Evolutionary conservation across 768 basidiomycete genomes (phyloP), one percentile per base, ranked within the genome.

Genomic region (Pisolithus tinctorius): DNA sequence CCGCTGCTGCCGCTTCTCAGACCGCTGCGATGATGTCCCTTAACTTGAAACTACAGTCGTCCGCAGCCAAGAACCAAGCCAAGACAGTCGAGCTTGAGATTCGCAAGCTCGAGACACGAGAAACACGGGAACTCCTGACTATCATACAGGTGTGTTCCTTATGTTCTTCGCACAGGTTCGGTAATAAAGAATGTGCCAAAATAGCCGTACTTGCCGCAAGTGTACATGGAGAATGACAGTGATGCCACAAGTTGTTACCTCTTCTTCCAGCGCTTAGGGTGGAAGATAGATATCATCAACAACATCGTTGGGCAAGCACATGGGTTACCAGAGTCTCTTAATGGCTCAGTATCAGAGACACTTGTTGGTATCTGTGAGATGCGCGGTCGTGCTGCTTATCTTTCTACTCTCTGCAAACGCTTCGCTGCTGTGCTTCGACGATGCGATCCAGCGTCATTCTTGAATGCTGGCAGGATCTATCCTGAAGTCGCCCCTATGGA

Each of bases 351-450:
- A 0, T 86, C 91, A 0, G 94, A 96, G 48, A 78, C 76, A 1
- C 76, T 97, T 11, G 93, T 96, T n/a, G 91, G 91, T 16, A 83
- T 96, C 36, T 98, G 95, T 69, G 95, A 98, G 77, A 90, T 88
- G 54, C 29, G 76, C 60, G 86, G 88, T 17, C 85, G 86, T 39
- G 79, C 96, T 27, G 82, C 87, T 1, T 79, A 83, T 44, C 76
- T 97, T 41, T 83, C 90, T 0, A 85, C 82, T 1, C 72, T 94
- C 5, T 93, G 92, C 77, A 88, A 86, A 63, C 88, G 93, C 17
- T 97, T 98, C 60, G 83, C 90, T 2, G 85, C 88, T 0, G 77
- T 93, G 56, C 77, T 98, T 49, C 78, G 83, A 29, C 76, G 83
- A 16, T 90, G 88, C 63, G 84, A 92, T 58, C 83, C 89, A 7